Evolutionary conservation across 2,329 filamentous ascomycete genomes (phyloP).

Genomic region (Microcera coccophila): DNA sequence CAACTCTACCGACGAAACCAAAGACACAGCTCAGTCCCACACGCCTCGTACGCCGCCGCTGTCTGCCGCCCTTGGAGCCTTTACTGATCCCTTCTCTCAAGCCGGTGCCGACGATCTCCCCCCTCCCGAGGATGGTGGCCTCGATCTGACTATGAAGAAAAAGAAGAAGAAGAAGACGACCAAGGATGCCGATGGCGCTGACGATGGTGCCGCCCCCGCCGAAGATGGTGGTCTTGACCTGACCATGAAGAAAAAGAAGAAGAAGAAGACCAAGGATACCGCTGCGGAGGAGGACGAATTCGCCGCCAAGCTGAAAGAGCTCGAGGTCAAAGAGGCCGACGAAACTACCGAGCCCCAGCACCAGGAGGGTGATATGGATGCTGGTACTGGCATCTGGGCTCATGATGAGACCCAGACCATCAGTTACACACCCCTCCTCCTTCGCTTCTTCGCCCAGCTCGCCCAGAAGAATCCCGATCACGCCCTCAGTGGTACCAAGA

Average conservation of each 20-base stretch:
- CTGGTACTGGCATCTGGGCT: constrained; percentile 85
- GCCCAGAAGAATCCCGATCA: constrained; percentile 97
- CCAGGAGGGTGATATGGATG: constrained; percentile 72
- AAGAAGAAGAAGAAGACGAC: constrained; percentile 73
- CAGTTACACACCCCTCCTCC: constrained; percentile 79
- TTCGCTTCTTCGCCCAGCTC: constrained; percentile 90
- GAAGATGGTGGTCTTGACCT: constrained; percentile 52
- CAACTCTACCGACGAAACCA: constrained; percentile 69
- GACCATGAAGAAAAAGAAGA: constrained; percentile 80
- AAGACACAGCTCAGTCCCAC: constrained; percentile 79
- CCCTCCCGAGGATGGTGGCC: constrained; percentile 47
- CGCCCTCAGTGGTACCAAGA: constrained; percentile 80
- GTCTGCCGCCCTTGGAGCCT: constrained; percentile 51
- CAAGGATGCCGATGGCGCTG: constrained; percentile 43
- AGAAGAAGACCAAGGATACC: constrained; percentile 54
- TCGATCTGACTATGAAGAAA: constrained; percentile 66
- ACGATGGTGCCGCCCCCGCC: constrained; percentile 37
- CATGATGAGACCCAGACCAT: constrained; percentile 76
- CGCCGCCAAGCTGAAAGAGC: constrained; percentile 58
- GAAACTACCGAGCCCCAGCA: constrained; percentile 46
- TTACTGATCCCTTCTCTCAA: constrained; percentile 48
- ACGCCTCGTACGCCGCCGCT: constrained; percentile 62
- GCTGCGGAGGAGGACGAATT: constrained; percentile 61
- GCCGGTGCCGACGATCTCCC: constrained; percentile 45
- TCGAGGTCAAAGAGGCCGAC: constrained; percentile 64